Evolutionary conservation across 139 green algal genomes (phyloP).

Genomic region (Chlamydomonas schloesseri): DNA sequence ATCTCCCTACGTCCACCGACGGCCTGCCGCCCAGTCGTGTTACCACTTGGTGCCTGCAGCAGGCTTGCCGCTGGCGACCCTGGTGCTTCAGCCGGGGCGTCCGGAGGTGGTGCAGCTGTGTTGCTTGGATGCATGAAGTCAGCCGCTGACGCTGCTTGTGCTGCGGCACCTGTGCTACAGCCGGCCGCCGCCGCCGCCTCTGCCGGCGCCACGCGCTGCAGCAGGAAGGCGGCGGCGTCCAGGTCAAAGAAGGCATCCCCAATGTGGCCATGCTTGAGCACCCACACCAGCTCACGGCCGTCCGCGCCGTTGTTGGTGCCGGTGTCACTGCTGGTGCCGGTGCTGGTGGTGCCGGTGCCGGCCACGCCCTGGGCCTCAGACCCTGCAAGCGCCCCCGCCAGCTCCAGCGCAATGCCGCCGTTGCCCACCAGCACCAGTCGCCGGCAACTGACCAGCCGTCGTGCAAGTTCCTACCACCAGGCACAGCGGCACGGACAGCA

Average conservation of each 20-base stretch:
- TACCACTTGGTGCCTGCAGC: too few relatives aligned
- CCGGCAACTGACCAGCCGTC: slow-evolving; percentile 7
- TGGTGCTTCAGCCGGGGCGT: too few relatives aligned
- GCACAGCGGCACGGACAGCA: too few relatives aligned
- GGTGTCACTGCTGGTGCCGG: neutral
- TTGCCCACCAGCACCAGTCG: slow-evolving; percentile 86
- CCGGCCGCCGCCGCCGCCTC: neutral
- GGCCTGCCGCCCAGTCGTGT: too few relatives aligned
- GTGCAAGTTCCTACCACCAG: slow-evolving; percentile 24
- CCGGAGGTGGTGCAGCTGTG: neutral
- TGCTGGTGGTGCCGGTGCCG: slow-evolving; percentile 31
- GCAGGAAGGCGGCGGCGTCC: slow-evolving; percentile 83
- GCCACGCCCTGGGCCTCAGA: neutral
- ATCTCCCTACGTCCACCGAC: neutral
- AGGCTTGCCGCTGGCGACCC: too few relatives aligned
- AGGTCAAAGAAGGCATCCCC: slow-evolving; percentile 91
- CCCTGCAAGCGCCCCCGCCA: slow-evolving; percentile 65
- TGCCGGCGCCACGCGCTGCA: slow-evolving; percentile 22
- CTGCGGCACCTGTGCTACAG: neutral
- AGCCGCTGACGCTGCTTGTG: neutral
- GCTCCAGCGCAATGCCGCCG: slow-evolving; percentile 89
- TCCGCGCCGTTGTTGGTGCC: neutral
- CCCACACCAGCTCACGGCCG: slow-evolving; percentile 82
- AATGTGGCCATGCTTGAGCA: slow-evolving; percentile 82
- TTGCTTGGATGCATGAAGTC: too few relatives aligned